phyloP scores from a whole-genome alignment of 148 eudicot genomes.

The Talinum fruticosum region DNA sequence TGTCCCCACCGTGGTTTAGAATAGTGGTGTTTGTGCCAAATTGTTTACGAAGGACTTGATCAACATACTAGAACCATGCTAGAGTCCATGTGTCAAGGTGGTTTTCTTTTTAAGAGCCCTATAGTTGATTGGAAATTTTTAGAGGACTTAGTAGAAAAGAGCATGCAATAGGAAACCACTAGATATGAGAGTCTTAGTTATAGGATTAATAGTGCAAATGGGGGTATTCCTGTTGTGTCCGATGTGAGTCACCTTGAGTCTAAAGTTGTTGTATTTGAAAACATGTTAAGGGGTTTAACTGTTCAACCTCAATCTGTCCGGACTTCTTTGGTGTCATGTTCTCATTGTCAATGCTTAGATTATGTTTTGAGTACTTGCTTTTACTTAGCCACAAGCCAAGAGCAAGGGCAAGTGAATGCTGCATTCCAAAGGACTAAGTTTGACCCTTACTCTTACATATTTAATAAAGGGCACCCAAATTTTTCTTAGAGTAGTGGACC shows the following conservation, averaged over 20 bases:
- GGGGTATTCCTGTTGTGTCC: too few species aligned
- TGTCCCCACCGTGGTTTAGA: neutral
- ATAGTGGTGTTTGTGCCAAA: neutral
- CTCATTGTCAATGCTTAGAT: neutral
- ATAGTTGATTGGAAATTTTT: neutral
- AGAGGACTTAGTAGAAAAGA: neutral
- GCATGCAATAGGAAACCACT: neutral
- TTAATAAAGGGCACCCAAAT: neutral
- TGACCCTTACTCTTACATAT: neutral
- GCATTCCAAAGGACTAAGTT: too few species aligned
- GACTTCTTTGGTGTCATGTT: neutral
- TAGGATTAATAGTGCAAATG: too few species aligned
- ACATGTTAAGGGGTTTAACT: too few species aligned
- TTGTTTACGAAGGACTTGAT: neutral
- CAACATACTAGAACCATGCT: neutral
- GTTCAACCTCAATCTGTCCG: neutral
- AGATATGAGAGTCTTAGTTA: neutral
- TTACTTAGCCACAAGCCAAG: neutral
- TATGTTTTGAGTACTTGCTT: neutral
- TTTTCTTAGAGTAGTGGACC: neutral
- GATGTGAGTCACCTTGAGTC: too few species aligned
- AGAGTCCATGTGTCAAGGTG: neutral
- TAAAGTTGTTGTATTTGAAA: too few species aligned
- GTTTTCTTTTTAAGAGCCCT: too few species aligned
- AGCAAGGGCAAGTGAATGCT: too few species aligned